Percentiles rank a stretch among this genome's conserved stretches.
Conservation (phyloP, 768 basidiomycete species). For the Lactarius vividus region DNA sequence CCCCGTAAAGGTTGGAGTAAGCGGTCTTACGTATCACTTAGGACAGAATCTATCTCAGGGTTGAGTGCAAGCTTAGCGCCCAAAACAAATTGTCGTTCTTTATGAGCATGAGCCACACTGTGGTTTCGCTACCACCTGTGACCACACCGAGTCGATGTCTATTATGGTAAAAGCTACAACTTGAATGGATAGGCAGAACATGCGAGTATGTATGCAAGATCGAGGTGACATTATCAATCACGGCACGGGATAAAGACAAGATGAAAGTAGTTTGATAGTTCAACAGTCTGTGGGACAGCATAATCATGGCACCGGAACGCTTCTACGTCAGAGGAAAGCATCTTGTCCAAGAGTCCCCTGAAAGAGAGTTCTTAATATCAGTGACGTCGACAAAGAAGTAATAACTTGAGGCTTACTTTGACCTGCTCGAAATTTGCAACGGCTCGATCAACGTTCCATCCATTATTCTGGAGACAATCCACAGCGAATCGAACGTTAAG, state of each 20-base stretch:
- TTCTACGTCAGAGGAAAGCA: constrained; percentile 29
- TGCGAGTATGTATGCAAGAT: constrained; percentile 12
- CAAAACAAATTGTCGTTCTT: neutral
- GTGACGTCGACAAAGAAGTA: constrained; percentile 45
- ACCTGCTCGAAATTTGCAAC: constrained; percentile 85
- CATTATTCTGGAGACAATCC: constrained; percentile 84
- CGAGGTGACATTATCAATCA: constrained; percentile 16
- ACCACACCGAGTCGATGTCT: neutral
- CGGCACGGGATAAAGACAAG: neutral
- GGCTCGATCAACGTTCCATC: constrained; percentile 80
- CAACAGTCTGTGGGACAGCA: neutral
- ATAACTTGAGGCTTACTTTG: constrained; percentile 61
- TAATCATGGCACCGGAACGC: neutral
- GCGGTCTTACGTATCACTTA: neutral
- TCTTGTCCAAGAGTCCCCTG: constrained; percentile 32
- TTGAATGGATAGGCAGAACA: constrained; percentile 4
- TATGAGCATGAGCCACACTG: neutral
- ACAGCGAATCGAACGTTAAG: constrained; percentile 77
- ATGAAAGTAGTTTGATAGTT: neutral
- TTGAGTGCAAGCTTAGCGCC: neutral
- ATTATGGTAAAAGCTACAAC: constrained; percentile 7
- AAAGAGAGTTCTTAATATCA: constrained; percentile 7
- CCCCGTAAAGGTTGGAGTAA: neutral
- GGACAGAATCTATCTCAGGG: neutral
- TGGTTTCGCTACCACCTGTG: neutral